Evolutionary conservation across 179 eudicot species (phyloP), one percentile per base, ranked within the genome.

Genomic region (Pouteria campechiana): DNA sequence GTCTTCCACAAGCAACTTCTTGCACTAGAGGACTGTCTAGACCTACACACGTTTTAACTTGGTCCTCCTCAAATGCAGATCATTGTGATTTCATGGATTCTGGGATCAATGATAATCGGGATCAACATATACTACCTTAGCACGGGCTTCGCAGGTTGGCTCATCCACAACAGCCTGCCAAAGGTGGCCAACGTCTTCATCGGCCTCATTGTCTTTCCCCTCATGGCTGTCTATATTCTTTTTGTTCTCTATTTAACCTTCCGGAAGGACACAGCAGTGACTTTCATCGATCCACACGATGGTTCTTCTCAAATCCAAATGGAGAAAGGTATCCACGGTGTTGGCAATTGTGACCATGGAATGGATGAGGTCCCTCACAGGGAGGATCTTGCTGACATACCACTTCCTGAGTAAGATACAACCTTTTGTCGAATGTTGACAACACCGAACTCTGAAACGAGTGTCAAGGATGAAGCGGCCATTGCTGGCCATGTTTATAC

Each of bases 121-220:
- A 79, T 83, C 68, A 83, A 83, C 60, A 48, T 83, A 9, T 83
- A 79, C 47, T 83, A 83, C 60, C 55, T 83, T 13, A 63, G 24
- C 57, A 79, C 84, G 2, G 63, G 46, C 13, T 79, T 83, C 17
- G 64, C 79, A 0, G 75, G 55, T 6, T 83, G 94, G 94, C 20
- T 83, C 10, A 46, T 71, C 7, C 73, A 71, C 63, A 83, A 56
- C 46, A 44, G 8, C 38, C 43, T 76, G 29, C 82, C 79, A 2
- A 83, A 59, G 61, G 69, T 71, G 12, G 94, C 58, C 12, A 76
- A 66, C 36, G 75, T 83, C 9, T 68, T 83, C 24, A 50, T 76
- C 0, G 88, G 84, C 9, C 62, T 79, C 10, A 6, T 57, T 7
- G 94, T 83, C 3, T 83, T 83, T 21, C 94, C 88, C 0, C 15